A percentile compares a stretch with the other conserved stretches of the same genome.
These are phyloP conservation scores for Fusarium praegraminearum DNA, from an alignment of 2,329 filamentous ascomycete species.

Conservation along the genomic window DNA sequence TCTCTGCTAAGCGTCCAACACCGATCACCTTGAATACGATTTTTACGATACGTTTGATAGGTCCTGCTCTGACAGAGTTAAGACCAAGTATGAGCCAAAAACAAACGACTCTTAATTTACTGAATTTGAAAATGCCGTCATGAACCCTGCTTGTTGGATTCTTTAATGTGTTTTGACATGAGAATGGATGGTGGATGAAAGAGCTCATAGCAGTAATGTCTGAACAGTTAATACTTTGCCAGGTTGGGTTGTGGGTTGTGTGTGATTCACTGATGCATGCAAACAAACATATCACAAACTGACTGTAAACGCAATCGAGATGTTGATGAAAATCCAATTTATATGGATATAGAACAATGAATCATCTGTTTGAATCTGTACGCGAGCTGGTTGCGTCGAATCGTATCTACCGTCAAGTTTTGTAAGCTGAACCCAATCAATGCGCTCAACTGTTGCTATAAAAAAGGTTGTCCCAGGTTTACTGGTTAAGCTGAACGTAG, in stretches of 20 bases:
- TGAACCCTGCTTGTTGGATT: constrained; percentile 12
- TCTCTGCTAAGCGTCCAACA: constrained; percentile 47
- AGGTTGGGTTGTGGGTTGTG: neutral
- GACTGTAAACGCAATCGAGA: neutral
- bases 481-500: constrained; percentile 70
- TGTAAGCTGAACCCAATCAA: constrained; percentile 11
- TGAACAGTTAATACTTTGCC: neutral
- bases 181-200: constrained; percentile 7
- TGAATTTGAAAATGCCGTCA: constrained; percentile 24
- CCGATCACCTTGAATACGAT: constrained; percentile 1
- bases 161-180: constrained; percentile 11
- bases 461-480: constrained; percentile 5
- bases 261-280: neutral
- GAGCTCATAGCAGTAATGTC: neutral
- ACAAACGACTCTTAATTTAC: neutral
- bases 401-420: constrained; percentile 42
- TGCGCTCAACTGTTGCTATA: constrained; percentile 16
- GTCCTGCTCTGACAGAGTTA: neutral
- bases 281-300: neutral
- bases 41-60: constrained; percentile 8
- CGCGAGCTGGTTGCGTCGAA: constrained; percentile 40
- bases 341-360: constrained; percentile 15
- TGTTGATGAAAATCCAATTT: constrained; percentile 14
- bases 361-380: constrained; percentile 28
- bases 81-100: neutral